Percentiles rank a stretch among this genome's conserved stretches.
phyloP scores from a whole-genome alignment of 352 stramenopile genomes.

The Globisporangium paddicum region DNA sequence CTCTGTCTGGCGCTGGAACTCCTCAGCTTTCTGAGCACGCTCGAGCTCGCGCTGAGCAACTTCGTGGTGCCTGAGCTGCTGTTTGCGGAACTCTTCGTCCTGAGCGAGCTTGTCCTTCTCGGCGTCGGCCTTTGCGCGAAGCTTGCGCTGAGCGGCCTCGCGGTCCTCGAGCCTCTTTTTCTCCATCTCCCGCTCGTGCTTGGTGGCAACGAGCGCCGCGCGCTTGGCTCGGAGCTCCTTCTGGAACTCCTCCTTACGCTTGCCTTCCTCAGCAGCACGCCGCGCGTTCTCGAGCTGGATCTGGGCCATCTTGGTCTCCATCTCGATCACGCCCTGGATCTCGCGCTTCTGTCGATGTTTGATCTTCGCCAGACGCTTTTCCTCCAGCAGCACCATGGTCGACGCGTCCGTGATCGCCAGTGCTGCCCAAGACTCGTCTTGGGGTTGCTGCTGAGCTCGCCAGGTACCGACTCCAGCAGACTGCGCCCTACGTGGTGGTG shows the following conservation, averaged over 20 bases:
- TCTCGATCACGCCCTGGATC: slow-evolving; percentile 72
- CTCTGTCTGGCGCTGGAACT: slow-evolving; percentile 59
- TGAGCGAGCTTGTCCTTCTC: slow-evolving; percentile 42
- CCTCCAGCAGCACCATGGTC: slow-evolving; percentile 61
- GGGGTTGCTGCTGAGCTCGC: not conserved
- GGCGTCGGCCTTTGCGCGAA: slow-evolving; percentile 37
- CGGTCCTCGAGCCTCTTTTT: slow-evolving; percentile 63
- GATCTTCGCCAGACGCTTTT: slow-evolving; percentile 53
- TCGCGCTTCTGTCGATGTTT: slow-evolving; percentile 70
- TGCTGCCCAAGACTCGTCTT: not conserved
- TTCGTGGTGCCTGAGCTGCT: slow-evolving; percentile 33
- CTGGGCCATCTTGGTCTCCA: slow-evolving; percentile 65
- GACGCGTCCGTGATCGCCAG: slow-evolving; percentile 32
- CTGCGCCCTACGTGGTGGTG: not conserved
- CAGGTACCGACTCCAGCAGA: not conserved
- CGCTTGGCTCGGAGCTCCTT: slow-evolving; percentile 43
- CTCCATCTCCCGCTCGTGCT: slow-evolving; percentile 53
- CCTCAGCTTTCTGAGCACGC: slow-evolving; percentile 60
- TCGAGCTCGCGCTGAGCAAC: slow-evolving; percentile 46
- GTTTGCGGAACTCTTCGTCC: slow-evolving; percentile 37
- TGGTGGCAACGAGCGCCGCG: slow-evolving; percentile 41
- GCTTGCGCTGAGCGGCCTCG: slow-evolving; percentile 38
- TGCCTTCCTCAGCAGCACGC: slow-evolving; percentile 43
- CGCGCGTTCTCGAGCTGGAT: slow-evolving; percentile 59
- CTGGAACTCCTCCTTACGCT: slow-evolving; percentile 54